These are phyloP conservation scores for Breynia disticha DNA, from an alignment of 441 rosid species.

Conservation along the genomic window DNA sequence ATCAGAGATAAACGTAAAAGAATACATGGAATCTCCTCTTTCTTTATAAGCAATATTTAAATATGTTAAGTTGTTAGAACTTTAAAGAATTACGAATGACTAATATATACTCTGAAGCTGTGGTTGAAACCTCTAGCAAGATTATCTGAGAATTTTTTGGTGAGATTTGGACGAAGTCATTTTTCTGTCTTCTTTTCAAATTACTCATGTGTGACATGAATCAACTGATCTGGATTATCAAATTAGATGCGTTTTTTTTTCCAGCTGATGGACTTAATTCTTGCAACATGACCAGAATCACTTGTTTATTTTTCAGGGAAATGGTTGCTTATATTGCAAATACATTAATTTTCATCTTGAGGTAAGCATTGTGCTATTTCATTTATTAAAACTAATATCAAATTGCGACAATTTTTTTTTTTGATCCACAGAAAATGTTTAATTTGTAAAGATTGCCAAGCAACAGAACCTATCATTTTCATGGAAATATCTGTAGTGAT, in stretches of 20 bases:
- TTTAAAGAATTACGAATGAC: neutral
- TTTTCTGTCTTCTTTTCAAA: no score
- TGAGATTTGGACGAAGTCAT: neutral
- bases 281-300: neutral
- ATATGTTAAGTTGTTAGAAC: no score
- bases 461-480: no score
- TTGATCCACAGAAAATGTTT: neutral
- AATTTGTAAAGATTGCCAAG: no score
- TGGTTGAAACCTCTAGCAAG: neutral
- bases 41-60: no score
- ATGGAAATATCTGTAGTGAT: neutral
- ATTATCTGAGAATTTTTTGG: neutral
- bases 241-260: neutral
- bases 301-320: slow-evolving; percentile 49
- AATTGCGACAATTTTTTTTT: neutral
- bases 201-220: neutral
- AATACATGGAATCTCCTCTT: no score
- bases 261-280: no score
- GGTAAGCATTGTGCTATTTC: slow-evolving; percentile 32
- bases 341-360: slow-evolving; percentile 78
- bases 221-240: neutral
- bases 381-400: neutral
- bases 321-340: slow-evolving; percentile 95
- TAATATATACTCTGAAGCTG: neutral
- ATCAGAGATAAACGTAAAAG: no score